Evolutionary conservation across 2,329 filamentous ascomycete species (phyloP).

Genomic region (Trichophyton benhamiae): DNA sequence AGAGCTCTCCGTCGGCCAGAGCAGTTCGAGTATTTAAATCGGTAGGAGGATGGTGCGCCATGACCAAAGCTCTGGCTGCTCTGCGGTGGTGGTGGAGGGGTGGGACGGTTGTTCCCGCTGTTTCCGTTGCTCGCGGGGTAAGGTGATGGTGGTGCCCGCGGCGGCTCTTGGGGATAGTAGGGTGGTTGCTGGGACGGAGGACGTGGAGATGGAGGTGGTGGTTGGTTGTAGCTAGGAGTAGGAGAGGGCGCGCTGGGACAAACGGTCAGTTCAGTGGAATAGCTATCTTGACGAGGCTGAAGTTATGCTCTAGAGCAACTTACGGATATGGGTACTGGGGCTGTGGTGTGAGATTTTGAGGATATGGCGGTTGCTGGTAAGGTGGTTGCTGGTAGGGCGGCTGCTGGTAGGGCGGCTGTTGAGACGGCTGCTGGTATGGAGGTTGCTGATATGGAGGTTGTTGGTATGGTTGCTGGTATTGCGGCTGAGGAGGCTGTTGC

Average conservation of each 20-base stretch:
- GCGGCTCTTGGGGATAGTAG: background rate
- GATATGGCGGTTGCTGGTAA: background rate
- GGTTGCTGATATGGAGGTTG: background rate
- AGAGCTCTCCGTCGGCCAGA: slow-evolving; percentile 1
- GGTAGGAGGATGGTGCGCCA: background rate
- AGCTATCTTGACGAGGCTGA: background rate
- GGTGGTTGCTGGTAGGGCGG: background rate
- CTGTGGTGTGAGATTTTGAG: background rate
- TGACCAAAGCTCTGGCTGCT: background rate
- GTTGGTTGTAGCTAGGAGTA: background rate
- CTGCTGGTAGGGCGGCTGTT: background rate
- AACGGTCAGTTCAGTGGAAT: background rate
- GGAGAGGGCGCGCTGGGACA: background rate
- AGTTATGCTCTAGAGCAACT: background rate
- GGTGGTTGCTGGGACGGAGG: slow-evolving; percentile 5
- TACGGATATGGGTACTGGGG: slow-evolving; percentile 6
- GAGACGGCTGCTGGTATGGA: background rate
- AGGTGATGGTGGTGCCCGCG: background rate
- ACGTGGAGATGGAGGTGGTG: slow-evolving; percentile 19
- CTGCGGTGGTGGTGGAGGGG: slow-evolving; percentile 3
- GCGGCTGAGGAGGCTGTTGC: background rate
- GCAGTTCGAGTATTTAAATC: slow-evolving; percentile 4
- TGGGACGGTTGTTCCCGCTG: slow-evolving; percentile 12
- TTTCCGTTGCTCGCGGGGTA: slow-evolving; percentile 22
- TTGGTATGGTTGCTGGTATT: background rate